phyloP scores from a whole-genome alignment of 176 grass and related monocot genomes.

The Paspalum notatum region DNA sequence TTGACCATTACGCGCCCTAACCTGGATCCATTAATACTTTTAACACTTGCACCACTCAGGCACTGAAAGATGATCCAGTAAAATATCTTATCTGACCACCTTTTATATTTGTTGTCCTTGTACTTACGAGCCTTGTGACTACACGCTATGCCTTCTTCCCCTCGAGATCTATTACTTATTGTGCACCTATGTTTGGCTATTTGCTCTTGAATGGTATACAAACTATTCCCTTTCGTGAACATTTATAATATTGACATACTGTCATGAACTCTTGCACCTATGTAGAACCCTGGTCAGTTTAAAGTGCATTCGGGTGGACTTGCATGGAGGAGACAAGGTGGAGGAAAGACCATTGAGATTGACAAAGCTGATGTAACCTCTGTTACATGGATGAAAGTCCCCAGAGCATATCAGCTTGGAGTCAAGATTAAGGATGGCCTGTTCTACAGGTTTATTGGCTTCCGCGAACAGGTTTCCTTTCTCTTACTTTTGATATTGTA shows the following conservation, averaged over 20 bases:
- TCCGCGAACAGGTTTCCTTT: conserved; percentile 68
- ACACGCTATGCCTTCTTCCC: conserved; percentile 20
- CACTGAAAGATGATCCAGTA: conserved; percentile 7
- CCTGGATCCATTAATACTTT: conserved; percentile 11
- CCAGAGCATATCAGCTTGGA: conserved; percentile 72
- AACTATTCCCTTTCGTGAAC: conserved; percentile 11
- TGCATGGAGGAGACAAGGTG: conserved; percentile 85
- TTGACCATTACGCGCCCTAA: background rate
- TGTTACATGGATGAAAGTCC: conserved; percentile 83
- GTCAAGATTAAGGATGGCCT: conserved; percentile 79
- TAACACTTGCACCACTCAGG: background rate
- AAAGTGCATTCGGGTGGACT: conserved; percentile 76
- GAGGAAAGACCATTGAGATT: conserved; percentile 79
- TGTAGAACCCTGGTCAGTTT: conserved; percentile 83
- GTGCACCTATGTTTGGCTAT: background rate
- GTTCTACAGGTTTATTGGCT: conserved; percentile 84
- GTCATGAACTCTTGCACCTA: conserved; percentile 21
- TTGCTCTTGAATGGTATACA: conserved; percentile 13
- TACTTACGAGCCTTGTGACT: conserved; percentile 12
- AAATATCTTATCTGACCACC: background rate
- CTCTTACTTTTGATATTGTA: background rate
- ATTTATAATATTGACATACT: conserved; percentile 12
- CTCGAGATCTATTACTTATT: background rate
- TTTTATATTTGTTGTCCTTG: conserved; percentile 18
- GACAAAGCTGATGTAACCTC: conserved; percentile 77